Percentiles rank a stretch among this genome's conserved stretches.
Conservation (phyloP, 176 grass and related monocot genomes). For the Dendrocalamus sinicus region DNA sequence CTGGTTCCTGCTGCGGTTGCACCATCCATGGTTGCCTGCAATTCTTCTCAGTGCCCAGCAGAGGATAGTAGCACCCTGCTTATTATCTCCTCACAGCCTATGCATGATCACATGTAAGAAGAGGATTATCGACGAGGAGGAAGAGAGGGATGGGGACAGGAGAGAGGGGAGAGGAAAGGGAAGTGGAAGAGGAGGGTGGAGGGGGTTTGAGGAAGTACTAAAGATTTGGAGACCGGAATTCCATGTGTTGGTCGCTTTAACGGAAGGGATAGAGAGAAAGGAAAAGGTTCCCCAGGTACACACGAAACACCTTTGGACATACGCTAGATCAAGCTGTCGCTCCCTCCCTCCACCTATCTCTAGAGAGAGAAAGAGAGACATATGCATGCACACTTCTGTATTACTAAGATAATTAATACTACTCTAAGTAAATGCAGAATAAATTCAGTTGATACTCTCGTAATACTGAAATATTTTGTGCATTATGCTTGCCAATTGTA, state of each 20-base stretch:
- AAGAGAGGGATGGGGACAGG: constrained; percentile 25
- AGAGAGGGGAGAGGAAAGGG: constrained; percentile 40
- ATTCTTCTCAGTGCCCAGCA: constrained; percentile 6
- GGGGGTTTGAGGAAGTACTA: constrained; percentile 58
- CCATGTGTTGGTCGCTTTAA: constrained; percentile 69
- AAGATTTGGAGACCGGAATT: constrained; percentile 70
- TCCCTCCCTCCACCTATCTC: constrained; percentile 32
- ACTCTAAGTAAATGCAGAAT: constrained; percentile 2
- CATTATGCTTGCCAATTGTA: constrained; percentile 8
- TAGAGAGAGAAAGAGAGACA: background rate
- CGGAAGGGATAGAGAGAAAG: constrained; percentile 59
- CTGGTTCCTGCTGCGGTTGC: background rate
- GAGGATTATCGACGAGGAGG: constrained; percentile 18
- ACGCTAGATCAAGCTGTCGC: constrained; percentile 50
- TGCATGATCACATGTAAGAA: constrained; percentile 58
- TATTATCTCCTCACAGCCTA: constrained; percentile 31
- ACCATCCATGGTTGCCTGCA: constrained; percentile 47
- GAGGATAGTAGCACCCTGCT: constrained; percentile 1
- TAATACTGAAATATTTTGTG: constrained; percentile 21
- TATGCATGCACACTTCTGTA: background rate
- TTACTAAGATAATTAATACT: background rate
- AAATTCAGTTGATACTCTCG: background rate
- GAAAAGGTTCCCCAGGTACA: constrained; percentile 64
- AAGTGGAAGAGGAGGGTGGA: background rate
- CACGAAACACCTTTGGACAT: constrained; percentile 73